phyloP scores from a whole-genome alignment of 164 flowering plant species.

The Akebia trifoliata region DNA sequence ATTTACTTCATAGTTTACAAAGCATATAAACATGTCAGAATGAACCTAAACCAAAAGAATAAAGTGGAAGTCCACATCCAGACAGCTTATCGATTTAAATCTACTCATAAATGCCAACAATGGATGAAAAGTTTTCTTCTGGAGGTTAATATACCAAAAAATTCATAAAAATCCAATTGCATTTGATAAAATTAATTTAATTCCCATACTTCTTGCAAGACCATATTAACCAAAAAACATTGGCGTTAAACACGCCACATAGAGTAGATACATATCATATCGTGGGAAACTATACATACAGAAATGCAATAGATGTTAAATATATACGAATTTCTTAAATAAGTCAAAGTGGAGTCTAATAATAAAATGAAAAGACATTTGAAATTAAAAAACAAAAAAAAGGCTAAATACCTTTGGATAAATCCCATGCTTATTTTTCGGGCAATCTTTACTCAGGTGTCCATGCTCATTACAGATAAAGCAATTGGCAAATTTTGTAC shows the following conservation, averaged over 20 bases:
- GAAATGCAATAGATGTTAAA: too few relatives aligned
- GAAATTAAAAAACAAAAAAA: neutral
- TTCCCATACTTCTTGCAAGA: too few relatives aligned
- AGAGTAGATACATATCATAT: neutral
- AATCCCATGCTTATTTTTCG: slow-evolving; percentile 78
- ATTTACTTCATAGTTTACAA: neutral
- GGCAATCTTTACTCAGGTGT: slow-evolving; percentile 87
- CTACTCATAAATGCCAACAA: neutral
- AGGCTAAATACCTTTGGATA: slow-evolving; percentile 73
- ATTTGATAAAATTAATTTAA: too few relatives aligned
- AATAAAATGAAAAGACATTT: too few relatives aligned
- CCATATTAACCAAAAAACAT: too few relatives aligned
- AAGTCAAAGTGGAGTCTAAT: too few relatives aligned
- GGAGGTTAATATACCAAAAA: too few relatives aligned
- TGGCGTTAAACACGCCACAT: too few relatives aligned
- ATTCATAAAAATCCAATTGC: too few relatives aligned
- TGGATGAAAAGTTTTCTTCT: neutral
- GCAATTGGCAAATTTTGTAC: slow-evolving; percentile 89
- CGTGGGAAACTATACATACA: too few relatives aligned
- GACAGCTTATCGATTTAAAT: neutral
- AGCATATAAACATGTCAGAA: neutral
- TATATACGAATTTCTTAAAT: too few relatives aligned
- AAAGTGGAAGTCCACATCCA: neutral
- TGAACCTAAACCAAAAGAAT: neutral
- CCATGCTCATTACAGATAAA: slow-evolving; percentile 81